Percentiles rank a stretch among this genome's conserved stretches.
Conservation (phyloP, 169 alveolate genomes). For the Theileria equi region DNA sequence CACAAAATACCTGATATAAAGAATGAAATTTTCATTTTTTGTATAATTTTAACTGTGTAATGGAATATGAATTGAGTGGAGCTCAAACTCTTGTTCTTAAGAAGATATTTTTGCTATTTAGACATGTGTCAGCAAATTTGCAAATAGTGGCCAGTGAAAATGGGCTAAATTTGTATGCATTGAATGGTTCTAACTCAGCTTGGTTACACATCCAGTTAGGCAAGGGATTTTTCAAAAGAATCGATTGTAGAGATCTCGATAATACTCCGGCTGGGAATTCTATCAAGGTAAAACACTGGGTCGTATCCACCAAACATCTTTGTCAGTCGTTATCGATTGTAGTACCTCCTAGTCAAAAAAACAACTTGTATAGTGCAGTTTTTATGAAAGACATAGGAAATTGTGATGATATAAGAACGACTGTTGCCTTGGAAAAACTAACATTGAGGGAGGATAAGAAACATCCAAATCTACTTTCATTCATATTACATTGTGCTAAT, state of each 20-base stretch:
- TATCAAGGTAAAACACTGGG: constrained; percentile 16
- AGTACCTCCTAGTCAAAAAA: constrained; percentile 35
- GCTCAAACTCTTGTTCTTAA: constrained; percentile 39
- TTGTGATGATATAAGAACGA: constrained; percentile 33
- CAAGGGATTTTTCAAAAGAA: constrained; percentile 32
- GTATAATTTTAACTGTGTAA: too few species aligned
- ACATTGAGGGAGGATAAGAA: constrained; percentile 33
- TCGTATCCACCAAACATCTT: constrained; percentile 48
- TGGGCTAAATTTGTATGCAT: constrained; percentile 61
- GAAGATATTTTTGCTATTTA: constrained; percentile 48
- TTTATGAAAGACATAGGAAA: constrained; percentile 31
- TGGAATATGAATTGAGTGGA: constrained; percentile 64
- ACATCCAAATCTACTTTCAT: constrained; percentile 19
- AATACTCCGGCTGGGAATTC: neutral
- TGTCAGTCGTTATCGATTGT: constrained; percentile 57
- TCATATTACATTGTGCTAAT: constrained; percentile 33
- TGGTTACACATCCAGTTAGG: constrained; percentile 63
- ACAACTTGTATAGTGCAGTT: constrained; percentile 38
- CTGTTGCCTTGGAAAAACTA: constrained; percentile 50
- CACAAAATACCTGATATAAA: too few species aligned
- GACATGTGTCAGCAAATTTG: constrained; percentile 44
- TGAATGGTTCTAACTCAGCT: constrained; percentile 54
- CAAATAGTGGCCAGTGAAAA: constrained; percentile 50
- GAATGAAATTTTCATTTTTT: too few species aligned
- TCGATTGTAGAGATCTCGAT: constrained; percentile 2